Percentiles rank a stretch among this genome's conserved stretches.
These are phyloP conservation scores for Selenicereus undatus DNA, from an alignment of 148 eudicot genomes.

Conservation along the genomic window DNA sequence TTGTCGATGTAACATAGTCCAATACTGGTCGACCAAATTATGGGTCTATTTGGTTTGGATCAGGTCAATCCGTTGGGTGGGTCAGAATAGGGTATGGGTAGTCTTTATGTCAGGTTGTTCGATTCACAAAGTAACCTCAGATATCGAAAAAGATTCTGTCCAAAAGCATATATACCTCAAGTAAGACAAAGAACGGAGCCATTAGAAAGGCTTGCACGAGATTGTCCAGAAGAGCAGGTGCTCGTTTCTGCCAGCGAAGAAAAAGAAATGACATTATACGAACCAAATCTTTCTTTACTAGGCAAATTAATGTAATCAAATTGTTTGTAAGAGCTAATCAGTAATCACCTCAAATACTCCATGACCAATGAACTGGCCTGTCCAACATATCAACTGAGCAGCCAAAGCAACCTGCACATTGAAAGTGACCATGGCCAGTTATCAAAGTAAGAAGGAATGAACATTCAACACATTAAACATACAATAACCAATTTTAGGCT, in stretches of 20 bases:
- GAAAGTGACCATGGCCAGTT: neutral
- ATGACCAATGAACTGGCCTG: conserved; percentile 83
- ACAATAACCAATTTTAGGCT: neutral
- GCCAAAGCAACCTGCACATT: conserved; percentile 66
- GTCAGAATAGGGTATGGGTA: neutral
- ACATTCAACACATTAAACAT: neutral
- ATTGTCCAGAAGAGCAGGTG: conserved; percentile 81
- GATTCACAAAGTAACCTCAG: neutral
- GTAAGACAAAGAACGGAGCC: conserved; percentile 87
- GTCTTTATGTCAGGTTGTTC: neutral
- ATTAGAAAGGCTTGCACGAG: conserved; percentile 68
- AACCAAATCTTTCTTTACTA: neutral
- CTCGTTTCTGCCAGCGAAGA: conserved; percentile 56
- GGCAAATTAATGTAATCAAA: neutral
- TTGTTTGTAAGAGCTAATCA: conserved; percentile 7
- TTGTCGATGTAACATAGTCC: neutral
- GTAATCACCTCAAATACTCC: conserved; percentile 81
- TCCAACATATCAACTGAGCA: conserved; percentile 76
- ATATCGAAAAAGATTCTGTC: neutral
- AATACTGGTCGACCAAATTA: too few species aligned
- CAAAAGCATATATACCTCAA: conserved; percentile 54
- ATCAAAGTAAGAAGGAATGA: neutral
- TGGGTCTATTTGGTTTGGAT: neutral
- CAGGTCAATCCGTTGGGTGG: too few species aligned
- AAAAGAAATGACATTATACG: neutral